Percentiles rank a stretch among this genome's conserved stretches.
Conservation (phyloP, 1,284 basidiomycete species). For the Amylostereum chailletii region DNA sequence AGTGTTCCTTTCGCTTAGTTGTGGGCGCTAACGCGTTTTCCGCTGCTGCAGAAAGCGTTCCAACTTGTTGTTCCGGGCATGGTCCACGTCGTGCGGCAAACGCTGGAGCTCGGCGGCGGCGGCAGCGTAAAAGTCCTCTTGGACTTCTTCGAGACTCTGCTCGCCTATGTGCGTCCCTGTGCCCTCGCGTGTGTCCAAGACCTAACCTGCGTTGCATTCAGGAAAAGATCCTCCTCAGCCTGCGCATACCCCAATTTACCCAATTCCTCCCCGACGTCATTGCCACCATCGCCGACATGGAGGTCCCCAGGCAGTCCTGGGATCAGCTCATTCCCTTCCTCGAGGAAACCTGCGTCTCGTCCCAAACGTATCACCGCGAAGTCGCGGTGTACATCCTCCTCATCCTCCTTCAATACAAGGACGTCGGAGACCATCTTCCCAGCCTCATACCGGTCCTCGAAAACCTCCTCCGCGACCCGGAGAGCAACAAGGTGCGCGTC, state of each 20-base stretch:
- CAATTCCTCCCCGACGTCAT: conserved; percentile 91
- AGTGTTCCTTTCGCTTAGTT: conserved; percentile 19
- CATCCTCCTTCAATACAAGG: conserved; percentile 87
- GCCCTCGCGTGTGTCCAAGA: background rate
- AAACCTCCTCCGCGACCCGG: conserved; percentile 76
- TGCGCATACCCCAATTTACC: conserved; percentile 83
- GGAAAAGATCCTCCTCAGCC: conserved; percentile 90
- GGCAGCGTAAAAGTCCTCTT: conserved; percentile 83
- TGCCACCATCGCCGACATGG: conserved; percentile 87
- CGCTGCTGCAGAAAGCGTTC: conserved; percentile 63
- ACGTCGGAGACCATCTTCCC: conserved; percentile 72
- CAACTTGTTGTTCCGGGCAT: conserved; percentile 86
- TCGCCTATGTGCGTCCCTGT: conserved; percentile 67
- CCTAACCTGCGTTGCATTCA: conserved; percentile 20
- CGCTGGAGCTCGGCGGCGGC: conserved; percentile 79
- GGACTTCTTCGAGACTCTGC: conserved; percentile 92
- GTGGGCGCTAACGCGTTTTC: conserved; percentile 2
- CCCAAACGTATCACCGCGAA: conserved; percentile 75
- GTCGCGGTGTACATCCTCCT: conserved; percentile 88
- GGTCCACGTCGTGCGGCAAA: conserved; percentile 85
- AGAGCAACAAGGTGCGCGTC: conserved; percentile 86
- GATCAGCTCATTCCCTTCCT: conserved; percentile 86
- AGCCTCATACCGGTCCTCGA: conserved; percentile 82
- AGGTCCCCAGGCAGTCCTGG: conserved; percentile 82
- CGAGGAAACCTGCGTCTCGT: conserved; percentile 69